A percentile compares a stretch with the other conserved stretches of the same genome.
These are phyloP conservation scores for Pyrus hybrid DNA, from an alignment of 331 rosid genomes.

Conservation along the genomic window DNA sequence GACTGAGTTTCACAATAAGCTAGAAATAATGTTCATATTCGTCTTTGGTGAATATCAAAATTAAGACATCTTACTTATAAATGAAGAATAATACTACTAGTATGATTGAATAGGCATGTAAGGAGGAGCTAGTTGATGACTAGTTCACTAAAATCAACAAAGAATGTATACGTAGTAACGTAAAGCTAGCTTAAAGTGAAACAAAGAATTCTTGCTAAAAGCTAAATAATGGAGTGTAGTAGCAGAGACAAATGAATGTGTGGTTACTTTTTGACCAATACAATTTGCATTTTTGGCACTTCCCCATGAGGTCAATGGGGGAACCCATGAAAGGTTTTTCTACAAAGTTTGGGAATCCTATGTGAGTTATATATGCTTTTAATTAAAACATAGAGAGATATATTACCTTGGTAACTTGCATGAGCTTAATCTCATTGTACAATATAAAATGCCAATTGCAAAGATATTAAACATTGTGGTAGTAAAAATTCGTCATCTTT, in stretches of 20 bases:
- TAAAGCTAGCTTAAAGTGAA: conserved; percentile 74
- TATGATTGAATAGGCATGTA: conserved; percentile 27
- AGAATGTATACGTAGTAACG: conserved; percentile 54
- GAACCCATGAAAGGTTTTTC: conserved; percentile 41
- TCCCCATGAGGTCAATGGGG: conserved; percentile 47
- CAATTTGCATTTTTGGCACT: conserved; percentile 18
- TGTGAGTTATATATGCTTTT: conserved; percentile 19
- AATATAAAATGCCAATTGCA: too few relatives aligned
- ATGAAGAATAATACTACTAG: too few relatives aligned
- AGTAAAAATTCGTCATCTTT: too few relatives aligned
- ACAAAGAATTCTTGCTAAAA: conserved; percentile 76
- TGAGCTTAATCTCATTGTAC: too few relatives aligned
- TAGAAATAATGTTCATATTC: too few relatives aligned
- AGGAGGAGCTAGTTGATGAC: conserved; percentile 26
- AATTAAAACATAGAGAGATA: conserved; percentile 4
- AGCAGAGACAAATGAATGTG: conserved; percentile 73
- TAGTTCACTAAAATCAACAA: conserved; percentile 37
- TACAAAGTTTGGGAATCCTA: conserved; percentile 76
- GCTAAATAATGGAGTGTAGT: conserved; percentile 89
- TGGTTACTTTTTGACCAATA: conserved; percentile 64
- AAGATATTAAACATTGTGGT: too few relatives aligned
- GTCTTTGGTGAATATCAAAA: too few relatives aligned
- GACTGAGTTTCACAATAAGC: too few relatives aligned
- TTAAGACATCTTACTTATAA: too few relatives aligned
- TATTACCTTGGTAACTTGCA: too few relatives aligned